phyloP scores from a whole-genome alignment of 2,329 filamentous ascomycete species.

The Alternaria brassicae region DNA sequence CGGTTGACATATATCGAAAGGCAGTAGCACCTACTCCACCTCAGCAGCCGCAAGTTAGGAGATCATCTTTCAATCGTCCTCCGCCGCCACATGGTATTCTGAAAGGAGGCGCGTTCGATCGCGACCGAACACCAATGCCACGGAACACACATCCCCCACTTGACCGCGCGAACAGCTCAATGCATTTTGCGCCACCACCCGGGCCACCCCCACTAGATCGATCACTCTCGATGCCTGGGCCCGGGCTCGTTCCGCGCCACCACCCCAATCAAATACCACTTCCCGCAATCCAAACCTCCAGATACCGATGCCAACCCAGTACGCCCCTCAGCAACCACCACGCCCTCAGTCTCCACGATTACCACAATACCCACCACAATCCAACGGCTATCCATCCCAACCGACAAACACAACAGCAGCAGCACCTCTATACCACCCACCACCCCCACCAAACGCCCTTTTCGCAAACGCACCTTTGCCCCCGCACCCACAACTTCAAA shows the following conservation, averaged over 20 bases:
- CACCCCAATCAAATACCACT: slow-evolving; percentile 15
- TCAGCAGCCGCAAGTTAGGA: slow-evolving; percentile 17
- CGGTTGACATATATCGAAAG: slow-evolving; percentile 47
- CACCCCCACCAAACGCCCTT: background rate
- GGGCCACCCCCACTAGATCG: slow-evolving; percentile 37
- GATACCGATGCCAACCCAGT: slow-evolving; percentile 18
- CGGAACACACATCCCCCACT: slow-evolving; percentile 26
- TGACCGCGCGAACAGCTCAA: slow-evolving; percentile 31
- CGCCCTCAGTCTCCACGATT: slow-evolving; percentile 15
- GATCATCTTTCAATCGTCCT: slow-evolving; percentile 33
- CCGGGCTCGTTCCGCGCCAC: slow-evolving; percentile 16
- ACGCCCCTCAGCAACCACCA: slow-evolving; percentile 5
- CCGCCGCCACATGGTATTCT: slow-evolving; percentile 16
- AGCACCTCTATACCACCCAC: slow-evolving; percentile 1
- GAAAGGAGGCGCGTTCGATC: slow-evolving; percentile 23
- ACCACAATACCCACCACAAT: slow-evolving; percentile 15
- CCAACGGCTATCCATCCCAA: slow-evolving; percentile 7
- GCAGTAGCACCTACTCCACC: slow-evolving; percentile 25
- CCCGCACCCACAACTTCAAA: slow-evolving; percentile 13
- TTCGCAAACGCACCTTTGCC: background rate
- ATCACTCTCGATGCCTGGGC: slow-evolving; percentile 35
- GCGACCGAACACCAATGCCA: slow-evolving; percentile 35
- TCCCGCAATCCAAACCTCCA: slow-evolving; percentile 25
- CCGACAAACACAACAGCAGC: background rate
- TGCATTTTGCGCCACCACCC: slow-evolving; percentile 17